Percentiles rank a stretch among this genome's conserved stretches.
Conservation (phyloP, 441 rosid genomes). For the Isatis lusitanica region DNA sequence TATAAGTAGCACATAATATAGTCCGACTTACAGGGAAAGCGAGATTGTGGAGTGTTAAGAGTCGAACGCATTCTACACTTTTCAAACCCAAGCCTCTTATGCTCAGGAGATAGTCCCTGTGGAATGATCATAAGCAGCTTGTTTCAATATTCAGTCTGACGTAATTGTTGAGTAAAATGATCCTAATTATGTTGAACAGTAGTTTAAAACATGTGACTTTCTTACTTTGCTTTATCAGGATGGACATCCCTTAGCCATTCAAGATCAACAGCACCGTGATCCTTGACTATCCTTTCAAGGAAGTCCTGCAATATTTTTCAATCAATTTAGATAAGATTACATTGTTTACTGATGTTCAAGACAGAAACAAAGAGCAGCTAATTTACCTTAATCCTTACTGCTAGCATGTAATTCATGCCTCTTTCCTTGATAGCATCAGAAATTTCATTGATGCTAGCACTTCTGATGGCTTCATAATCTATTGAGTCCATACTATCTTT, state of each 20-base stretch:
- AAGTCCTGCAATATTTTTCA: constrained; percentile 69
- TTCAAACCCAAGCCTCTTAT: constrained; percentile 89
- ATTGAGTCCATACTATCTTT: constrained; percentile 67
- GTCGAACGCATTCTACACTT: constrained; percentile 98
- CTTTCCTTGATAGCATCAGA: constrained; percentile 75
- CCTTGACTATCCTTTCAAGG: constrained; percentile 66
- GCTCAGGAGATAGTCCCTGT: constrained; percentile 89
- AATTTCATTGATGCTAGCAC: constrained; percentile 53
- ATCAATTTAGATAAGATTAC: constrained; percentile 26
- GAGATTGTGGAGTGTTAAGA: constrained; percentile 89
- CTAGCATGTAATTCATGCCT: constrained; percentile 96
- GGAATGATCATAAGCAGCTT: constrained; percentile 27
- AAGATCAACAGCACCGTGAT: constrained; percentile 82
- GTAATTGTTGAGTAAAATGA: constrained; percentile 7
- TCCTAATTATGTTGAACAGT: neutral
- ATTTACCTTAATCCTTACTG: constrained; percentile 84
- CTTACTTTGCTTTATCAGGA: constrained; percentile 85
- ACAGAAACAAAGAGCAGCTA: neutral
- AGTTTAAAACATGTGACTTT: constrained; percentile 2
- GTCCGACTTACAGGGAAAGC: constrained; percentile 88
- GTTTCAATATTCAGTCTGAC: neutral
- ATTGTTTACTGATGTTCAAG: constrained; percentile 18
- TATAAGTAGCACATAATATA: constrained; percentile 21
- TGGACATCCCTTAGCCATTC: constrained; percentile 93
- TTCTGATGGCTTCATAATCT: constrained; percentile 86